Conservation (phyloP, 768 basidiomycete species). For the Hygrophoropsis aurantiaca region DNA sequence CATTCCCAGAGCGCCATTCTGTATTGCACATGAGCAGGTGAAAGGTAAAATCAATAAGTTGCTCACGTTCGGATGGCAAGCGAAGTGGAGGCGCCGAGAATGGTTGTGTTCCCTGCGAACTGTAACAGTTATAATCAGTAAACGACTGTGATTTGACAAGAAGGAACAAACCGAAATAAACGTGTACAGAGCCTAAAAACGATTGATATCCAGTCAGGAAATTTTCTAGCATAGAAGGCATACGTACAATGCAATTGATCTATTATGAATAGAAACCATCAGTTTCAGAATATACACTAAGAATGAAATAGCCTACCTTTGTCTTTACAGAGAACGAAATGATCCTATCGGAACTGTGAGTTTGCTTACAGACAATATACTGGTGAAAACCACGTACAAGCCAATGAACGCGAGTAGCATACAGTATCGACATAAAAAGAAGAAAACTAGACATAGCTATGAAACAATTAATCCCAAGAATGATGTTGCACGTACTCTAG, state of each 20-base stretch:
- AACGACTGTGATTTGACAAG: neutral
- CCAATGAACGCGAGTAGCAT: conserved; percentile 67
- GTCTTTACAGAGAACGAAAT: conserved; percentile 53
- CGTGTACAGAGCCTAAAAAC: conserved; percentile 56
- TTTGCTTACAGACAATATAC: neutral
- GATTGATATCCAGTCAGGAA: conserved; percentile 5
- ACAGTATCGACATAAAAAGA: conserved; percentile 72
- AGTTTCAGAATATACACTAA: neutral
- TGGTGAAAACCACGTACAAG: conserved; percentile 42
- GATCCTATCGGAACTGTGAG: conserved; percentile 40
- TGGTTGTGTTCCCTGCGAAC: conserved; percentile 66
- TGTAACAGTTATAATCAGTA: conserved; percentile 20
- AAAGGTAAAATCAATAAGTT: conserved; percentile 9
- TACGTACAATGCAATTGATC: conserved; percentile 62
- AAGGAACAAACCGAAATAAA: conserved; percentile 58
- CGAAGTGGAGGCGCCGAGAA: conserved; percentile 65
- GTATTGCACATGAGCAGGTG: conserved; percentile 23
- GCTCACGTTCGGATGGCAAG: conserved; percentile 68
- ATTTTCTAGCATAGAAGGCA: neutral
- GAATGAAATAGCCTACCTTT: conserved; percentile 32
- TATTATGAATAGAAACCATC: conserved; percentile 5
- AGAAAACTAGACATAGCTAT: conserved; percentile 43
- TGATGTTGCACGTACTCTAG: conserved; percentile 5
- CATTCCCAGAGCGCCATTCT: conserved; percentile 76
- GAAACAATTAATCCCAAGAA: too few relatives aligned